phyloP scores from a whole-genome alignment of 257 asterid species.

The Pogostemon cablin region DNA sequence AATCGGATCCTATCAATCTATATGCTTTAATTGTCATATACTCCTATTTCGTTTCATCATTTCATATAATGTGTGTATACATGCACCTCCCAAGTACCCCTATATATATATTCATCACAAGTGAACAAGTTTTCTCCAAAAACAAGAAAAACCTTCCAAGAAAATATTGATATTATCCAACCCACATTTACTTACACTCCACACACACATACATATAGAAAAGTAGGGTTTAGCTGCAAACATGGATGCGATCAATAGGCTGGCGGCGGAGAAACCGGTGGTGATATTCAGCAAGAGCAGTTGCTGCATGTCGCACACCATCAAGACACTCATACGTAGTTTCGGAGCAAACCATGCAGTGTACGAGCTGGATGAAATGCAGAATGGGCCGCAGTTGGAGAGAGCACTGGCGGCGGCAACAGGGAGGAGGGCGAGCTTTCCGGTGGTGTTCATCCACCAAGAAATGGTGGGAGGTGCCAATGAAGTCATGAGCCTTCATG shows the following conservation, averaged over 20 bases:
- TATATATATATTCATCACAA: slow-evolving; percentile 39
- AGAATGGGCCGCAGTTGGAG: slow-evolving; percentile 65
- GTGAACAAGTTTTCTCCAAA: slow-evolving; percentile 29
- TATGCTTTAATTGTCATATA: neutral
- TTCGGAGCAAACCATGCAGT: slow-evolving; percentile 70
- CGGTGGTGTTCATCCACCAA: slow-evolving; percentile 69
- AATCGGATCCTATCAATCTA: neutral
- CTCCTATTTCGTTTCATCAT: neutral
- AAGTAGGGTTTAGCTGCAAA: slow-evolving; percentile 20
- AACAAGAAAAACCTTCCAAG: slow-evolving; percentile 20
- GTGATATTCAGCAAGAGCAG: slow-evolving; percentile 75
- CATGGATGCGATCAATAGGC: slow-evolving; percentile 54
- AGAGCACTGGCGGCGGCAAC: slow-evolving; percentile 41
- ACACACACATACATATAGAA: neutral
- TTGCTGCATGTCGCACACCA: slow-evolving; percentile 75
- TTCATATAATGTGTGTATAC: neutral
- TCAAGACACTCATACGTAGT: slow-evolving; percentile 60
- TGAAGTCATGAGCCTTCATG: slow-evolving; percentile 79
- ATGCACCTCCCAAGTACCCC: slow-evolving; percentile 1
- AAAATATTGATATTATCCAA: slow-evolving; percentile 15
- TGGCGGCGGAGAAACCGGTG: slow-evolving; percentile 64
- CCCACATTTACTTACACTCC: neutral
- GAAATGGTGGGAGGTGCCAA: slow-evolving; percentile 66
- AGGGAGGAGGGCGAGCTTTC: slow-evolving; percentile 48
- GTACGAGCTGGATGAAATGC: slow-evolving; percentile 64